Percentiles rank a stretch among this genome's conserved stretches.
Conservation (phyloP, 306 rosid species). For the Trichosanthes truncata region DNA sequence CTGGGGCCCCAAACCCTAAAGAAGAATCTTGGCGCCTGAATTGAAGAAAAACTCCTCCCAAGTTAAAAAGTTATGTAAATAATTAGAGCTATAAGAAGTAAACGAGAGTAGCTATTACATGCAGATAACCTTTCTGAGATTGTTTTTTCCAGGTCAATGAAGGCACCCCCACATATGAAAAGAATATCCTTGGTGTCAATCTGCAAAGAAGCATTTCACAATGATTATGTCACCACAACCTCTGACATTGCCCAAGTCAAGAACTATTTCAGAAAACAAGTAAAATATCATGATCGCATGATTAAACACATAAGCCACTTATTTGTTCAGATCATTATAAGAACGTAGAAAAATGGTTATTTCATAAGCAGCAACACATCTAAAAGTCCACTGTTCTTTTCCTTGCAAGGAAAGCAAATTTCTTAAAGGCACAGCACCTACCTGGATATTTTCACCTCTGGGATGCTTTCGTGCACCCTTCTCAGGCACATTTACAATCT, state of each 20-base stretch:
- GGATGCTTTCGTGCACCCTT: conserved; percentile 98
- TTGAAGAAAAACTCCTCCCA: conserved; percentile 8
- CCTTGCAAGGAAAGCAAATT: neutral
- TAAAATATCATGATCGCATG: neutral
- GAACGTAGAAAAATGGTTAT: neutral
- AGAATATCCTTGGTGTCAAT: conserved; percentile 97
- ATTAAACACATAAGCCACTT: neutral
- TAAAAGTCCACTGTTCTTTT: neutral
- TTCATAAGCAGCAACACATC: neutral
- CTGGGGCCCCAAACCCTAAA: conserved; percentile 94
- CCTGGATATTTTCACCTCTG: conserved; percentile 94
- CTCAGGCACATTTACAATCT: conserved; percentile 98
- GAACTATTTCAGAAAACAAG: neutral
- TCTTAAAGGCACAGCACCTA: conserved; percentile 3
- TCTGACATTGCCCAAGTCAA: neutral
- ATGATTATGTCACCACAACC: neutral
- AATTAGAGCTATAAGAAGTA: neutral
- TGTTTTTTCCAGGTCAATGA: conserved; percentile 91
- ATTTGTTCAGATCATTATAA: neutral
- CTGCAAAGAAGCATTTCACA: conserved; percentile 28
- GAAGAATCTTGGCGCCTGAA: conserved; percentile 90
- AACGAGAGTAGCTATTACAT: conserved; percentile 10
- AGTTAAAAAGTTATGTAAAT: conserved; percentile 9
- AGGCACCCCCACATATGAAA: conserved; percentile 96
- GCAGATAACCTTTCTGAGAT: conserved; percentile 82